Percentiles rank a stretch among this genome's conserved stretches.
phyloP scores from a whole-genome alignment of 441 rosid species.

The Brassica balearica region DNA sequence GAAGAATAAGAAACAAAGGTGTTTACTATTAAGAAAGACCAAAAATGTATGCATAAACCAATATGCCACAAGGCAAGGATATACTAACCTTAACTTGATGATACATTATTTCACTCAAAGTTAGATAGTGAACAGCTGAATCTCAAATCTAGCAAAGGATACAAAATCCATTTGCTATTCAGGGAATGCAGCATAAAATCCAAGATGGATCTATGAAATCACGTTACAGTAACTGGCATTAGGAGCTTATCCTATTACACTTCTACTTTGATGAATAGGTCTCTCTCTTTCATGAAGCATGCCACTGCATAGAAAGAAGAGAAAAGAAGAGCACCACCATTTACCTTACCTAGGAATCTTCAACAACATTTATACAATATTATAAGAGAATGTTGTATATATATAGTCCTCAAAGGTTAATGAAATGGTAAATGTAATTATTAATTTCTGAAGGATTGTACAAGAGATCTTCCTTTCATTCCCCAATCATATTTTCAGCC shows the following conservation, averaged over 20 bases:
- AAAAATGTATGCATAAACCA: conserved; percentile 12
- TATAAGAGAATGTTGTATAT: conserved; percentile 14
- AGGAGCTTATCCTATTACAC: conserved; percentile 14
- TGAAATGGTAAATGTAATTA: conserved; percentile 14
- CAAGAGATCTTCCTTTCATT: conserved; percentile 67
- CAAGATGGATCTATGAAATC: conserved; percentile 3
- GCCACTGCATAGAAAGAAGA: conserved; percentile 67
- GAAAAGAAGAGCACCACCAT: conserved; percentile 40
- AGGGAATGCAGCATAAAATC: conserved; percentile 12
- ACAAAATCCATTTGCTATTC: neutral
- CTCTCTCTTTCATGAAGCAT: conserved; percentile 43
- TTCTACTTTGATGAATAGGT: conserved; percentile 16
- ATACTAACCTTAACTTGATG: conserved; percentile 11
- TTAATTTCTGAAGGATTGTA: neutral
- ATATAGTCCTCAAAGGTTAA: neutral
- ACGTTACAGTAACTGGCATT: neutral
- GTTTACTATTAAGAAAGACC: conserved; percentile 1
- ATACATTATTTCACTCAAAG: neutral
- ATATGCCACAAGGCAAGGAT: conserved; percentile 18
- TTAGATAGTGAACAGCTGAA: conserved; percentile 10
- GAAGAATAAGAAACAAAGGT: conserved; percentile 19
- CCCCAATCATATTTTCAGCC: conserved; percentile 58
- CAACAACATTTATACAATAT: conserved; percentile 23
- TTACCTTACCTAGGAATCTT: conserved; percentile 36
- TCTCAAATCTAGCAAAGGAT: conserved; percentile 1